A percentile compares a stretch with the other conserved stretches of the same genome.
These are phyloP conservation scores for Pichia gijzeniarum DNA, from an alignment of 805 yeast species.

Conservation along the genomic window DNA sequence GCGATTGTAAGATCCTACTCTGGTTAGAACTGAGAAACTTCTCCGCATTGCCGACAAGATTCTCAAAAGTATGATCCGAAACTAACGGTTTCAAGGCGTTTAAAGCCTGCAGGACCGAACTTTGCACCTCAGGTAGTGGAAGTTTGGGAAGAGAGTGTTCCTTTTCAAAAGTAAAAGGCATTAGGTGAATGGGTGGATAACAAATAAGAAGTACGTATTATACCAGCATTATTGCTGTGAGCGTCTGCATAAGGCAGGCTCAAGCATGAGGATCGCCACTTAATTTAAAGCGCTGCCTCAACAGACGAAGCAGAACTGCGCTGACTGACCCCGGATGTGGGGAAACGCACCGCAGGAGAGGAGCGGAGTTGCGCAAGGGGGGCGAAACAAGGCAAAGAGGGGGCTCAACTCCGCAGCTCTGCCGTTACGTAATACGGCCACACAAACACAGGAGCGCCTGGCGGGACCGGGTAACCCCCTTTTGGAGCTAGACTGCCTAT, in stretches of 20 bases:
- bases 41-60: constrained; percentile 38
- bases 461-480: constrained; percentile 15
- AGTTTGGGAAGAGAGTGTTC: constrained; percentile 46
- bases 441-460: background rate
- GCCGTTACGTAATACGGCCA: too few species aligned
- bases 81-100: constrained; percentile 56
- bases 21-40: constrained; percentile 39
- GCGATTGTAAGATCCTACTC: constrained; percentile 45
- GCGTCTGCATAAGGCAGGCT: too few species aligned
- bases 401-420: background rate
- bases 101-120: constrained; percentile 48
- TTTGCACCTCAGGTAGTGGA: constrained; percentile 53
- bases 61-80: constrained; percentile 42
- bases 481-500: constrained; percentile 11
- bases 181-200: too few species aligned
- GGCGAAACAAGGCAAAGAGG: background rate
- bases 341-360: background rate
- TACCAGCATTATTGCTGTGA: too few species aligned
- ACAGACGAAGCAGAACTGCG: background rate
- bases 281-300: too few species aligned
- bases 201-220: too few species aligned
- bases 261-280: too few species aligned
- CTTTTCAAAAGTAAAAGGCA: constrained; percentile 31
- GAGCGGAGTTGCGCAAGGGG: constrained; percentile 6
- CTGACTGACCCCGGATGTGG: constrained; percentile 1